phyloP scores from a whole-genome alignment of 192 early-diverging fungal genomes.

The Mortierella antarctica region DNA sequence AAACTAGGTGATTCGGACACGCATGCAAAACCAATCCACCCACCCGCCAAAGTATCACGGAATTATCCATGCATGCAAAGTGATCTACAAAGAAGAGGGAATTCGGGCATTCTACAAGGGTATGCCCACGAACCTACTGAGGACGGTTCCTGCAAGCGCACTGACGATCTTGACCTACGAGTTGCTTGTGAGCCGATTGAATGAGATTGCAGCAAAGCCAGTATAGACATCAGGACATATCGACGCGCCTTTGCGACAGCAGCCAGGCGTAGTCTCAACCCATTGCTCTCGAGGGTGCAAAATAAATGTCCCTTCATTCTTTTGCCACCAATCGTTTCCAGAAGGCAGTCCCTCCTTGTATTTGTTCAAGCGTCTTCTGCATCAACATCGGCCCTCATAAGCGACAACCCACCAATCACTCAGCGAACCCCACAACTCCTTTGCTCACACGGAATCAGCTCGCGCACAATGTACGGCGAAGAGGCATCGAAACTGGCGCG shows the following conservation, averaged over 20 bases:
- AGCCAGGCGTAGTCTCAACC: too few relatives aligned
- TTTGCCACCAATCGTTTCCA: constrained; percentile 12
- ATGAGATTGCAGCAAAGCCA: constrained; percentile 38
- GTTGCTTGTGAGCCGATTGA: constrained; percentile 75
- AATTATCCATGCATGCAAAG: constrained; percentile 78
- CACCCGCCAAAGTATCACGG: constrained; percentile 83
- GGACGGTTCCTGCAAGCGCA: constrained; percentile 90
- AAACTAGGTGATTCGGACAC: constrained; percentile 82
- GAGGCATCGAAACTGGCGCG: constrained; percentile 81
- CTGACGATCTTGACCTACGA: constrained; percentile 92
- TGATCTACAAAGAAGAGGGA: constrained; percentile 85
- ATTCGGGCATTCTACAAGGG: constrained; percentile 88
- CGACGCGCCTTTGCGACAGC: too few relatives aligned
- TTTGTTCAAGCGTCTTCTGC: background rate
- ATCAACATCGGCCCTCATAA: too few relatives aligned
- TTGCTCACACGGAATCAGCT: background rate
- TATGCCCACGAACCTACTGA: constrained; percentile 84
- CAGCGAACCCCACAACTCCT: background rate
- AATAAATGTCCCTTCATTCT: too few relatives aligned
- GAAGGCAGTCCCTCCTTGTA: constrained; percentile 6
- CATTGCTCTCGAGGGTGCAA: too few relatives aligned
- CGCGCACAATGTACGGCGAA: constrained; percentile 74
- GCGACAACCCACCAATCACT: background rate
- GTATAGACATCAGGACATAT: constrained; percentile 7
- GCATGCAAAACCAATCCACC: constrained; percentile 89